Conservation (phyloP, 1,284 basidiomycete species). For the Testicularia cyperi region DNA sequence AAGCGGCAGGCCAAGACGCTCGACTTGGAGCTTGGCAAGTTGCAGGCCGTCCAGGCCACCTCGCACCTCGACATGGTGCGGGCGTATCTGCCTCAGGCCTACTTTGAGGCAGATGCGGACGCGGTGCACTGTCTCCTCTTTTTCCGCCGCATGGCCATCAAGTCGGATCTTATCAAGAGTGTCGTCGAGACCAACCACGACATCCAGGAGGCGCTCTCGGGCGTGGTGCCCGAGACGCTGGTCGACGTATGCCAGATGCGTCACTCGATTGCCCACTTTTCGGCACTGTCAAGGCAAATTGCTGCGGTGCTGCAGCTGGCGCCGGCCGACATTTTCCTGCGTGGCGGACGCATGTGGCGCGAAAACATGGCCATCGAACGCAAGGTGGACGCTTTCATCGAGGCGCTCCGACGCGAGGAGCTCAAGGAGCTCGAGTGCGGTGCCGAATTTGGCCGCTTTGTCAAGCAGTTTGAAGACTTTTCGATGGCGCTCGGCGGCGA, state of each 20-base stretch:
- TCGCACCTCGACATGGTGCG: slow-evolving; percentile 49
- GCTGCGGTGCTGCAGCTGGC: slow-evolving; percentile 50
- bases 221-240: slow-evolving; percentile 44
- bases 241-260: slow-evolving; percentile 53
- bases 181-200: slow-evolving; percentile 51
- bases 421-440: slow-evolving; percentile 90
- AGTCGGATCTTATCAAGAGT: slow-evolving; percentile 51
- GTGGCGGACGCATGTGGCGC: slow-evolving; percentile 74
- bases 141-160: slow-evolving; percentile 54
- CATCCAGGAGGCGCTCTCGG: slow-evolving; percentile 42
- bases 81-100: slow-evolving; percentile 49
- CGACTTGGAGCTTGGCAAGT: slow-evolving; percentile 46
- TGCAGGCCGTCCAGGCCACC: slow-evolving; percentile 45
- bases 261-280: slow-evolving; percentile 52
- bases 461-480: slow-evolving; percentile 52
- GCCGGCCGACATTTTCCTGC: slow-evolving; percentile 46
- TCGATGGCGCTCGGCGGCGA: slow-evolving; percentile 64
- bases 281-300: slow-evolving; percentile 51
- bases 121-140: slow-evolving; percentile 52
- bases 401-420: slow-evolving; percentile 78
- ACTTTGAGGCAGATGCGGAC: slow-evolving; percentile 50
- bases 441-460: slow-evolving; percentile 72
- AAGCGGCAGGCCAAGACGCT: slow-evolving; percentile 57
- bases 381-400: slow-evolving; percentile 85
- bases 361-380: slow-evolving; percentile 83